These are phyloP conservation scores for Elsinoe australis DNA, from an alignment of 2,329 filamentous ascomycete species.

Conservation along the genomic window DNA sequence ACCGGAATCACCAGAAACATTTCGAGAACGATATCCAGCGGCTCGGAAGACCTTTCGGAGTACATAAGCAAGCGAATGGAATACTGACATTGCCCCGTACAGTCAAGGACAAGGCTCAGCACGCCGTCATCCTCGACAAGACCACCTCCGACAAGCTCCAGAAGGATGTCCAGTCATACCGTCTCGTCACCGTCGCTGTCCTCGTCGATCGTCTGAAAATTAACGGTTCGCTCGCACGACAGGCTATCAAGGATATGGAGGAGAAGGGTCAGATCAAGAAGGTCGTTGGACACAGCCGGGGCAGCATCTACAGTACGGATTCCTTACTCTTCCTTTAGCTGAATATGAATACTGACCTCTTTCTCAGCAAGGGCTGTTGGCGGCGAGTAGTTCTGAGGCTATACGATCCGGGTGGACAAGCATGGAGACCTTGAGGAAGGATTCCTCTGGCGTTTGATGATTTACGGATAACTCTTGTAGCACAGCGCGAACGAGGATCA, in stretches of 20 bases:
- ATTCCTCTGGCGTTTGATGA: slow-evolving; percentile 17
- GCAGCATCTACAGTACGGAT: slow-evolving; percentile 91
- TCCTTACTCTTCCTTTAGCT: neutral
- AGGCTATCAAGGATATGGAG: slow-evolving; percentile 86
- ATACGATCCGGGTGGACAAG: slow-evolving; percentile 6
- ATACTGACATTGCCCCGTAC: slow-evolving; percentile 27
- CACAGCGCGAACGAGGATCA: slow-evolving; percentile 15
- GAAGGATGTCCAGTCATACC: slow-evolving; percentile 99
- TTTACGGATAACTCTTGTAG: slow-evolving; percentile 17
- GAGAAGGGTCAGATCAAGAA: slow-evolving; percentile 98
- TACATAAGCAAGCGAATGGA: too few species aligned
- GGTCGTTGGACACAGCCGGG: slow-evolving; percentile 90
- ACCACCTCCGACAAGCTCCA: slow-evolving; percentile 93
- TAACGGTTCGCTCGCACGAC: slow-evolving; percentile 92
- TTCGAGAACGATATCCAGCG: too few species aligned
- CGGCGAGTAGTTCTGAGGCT: slow-evolving; percentile 22
- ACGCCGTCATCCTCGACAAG: slow-evolving; percentile 99
- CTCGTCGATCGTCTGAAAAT: slow-evolving; percentile 99
- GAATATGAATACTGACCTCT: neutral
- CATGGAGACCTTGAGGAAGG: slow-evolving; percentile 13
- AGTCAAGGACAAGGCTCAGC: slow-evolving; percentile 99
- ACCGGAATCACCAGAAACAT: neutral
- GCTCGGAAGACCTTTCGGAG: too few species aligned
- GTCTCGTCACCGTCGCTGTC: slow-evolving; percentile 95
- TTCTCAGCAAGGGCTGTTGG: slow-evolving; percentile 24